Conservation (phyloP, 768 basidiomycete genomes). For the Trametes cubensis region DNA sequence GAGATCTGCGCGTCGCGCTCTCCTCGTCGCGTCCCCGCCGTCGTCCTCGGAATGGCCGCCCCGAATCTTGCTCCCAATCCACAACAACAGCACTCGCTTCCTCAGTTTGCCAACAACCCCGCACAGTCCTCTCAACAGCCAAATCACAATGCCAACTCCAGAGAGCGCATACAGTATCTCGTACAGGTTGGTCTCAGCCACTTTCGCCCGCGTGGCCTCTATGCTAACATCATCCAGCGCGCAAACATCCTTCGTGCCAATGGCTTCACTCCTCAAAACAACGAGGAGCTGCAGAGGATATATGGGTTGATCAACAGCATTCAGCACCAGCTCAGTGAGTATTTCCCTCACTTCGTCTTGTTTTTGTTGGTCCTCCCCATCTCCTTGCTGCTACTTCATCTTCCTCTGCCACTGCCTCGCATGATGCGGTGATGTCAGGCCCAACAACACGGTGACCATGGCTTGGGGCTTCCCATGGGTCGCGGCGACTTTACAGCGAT, state of each 20-base stretch:
- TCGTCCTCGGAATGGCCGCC: slow-evolving; percentile 29
- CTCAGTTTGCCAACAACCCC: slow-evolving; percentile 22
- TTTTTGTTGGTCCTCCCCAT: background rate
- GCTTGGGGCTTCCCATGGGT: too few species aligned
- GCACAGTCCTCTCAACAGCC: slow-evolving; percentile 19
- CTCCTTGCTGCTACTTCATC: background rate
- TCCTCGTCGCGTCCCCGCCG: slow-evolving; percentile 20
- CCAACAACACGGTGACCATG: too few species aligned
- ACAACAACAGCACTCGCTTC: slow-evolving; percentile 26
- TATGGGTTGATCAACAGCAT: slow-evolving; percentile 41
- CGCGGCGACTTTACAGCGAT: too few species aligned
- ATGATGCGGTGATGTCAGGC: too few species aligned
- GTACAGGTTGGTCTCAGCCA: slow-evolving; percentile 29
- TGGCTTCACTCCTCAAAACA: slow-evolving; percentile 50
- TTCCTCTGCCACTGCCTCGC: background rate
- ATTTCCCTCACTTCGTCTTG: slow-evolving; percentile 15
- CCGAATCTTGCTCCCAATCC: slow-evolving; percentile 30
- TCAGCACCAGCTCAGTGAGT: slow-evolving; percentile 34
- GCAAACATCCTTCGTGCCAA: slow-evolving; percentile 45
- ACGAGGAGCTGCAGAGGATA: slow-evolving; percentile 46
- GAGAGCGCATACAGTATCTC: slow-evolving; percentile 33
- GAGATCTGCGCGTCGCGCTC: slow-evolving; percentile 37
- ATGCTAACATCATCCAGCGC: slow-evolving; percentile 38
- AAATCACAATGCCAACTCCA: slow-evolving; percentile 9
- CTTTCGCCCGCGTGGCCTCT: background rate